phyloP scores from a whole-genome alignment of 139 green algal genomes.

The Closterium sp. region DNA sequence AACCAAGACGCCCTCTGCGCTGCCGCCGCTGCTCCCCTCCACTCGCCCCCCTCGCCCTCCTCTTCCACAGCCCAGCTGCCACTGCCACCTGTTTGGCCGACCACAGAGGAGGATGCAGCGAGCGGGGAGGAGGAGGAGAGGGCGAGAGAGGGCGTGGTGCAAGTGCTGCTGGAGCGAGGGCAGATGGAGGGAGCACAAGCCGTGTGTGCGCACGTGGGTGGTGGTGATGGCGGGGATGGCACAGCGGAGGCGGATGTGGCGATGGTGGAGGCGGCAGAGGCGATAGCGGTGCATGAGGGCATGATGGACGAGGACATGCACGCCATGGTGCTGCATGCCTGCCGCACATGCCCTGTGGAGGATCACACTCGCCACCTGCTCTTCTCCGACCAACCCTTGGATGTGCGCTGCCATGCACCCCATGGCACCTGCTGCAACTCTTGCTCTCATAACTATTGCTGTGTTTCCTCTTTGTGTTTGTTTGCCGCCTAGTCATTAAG shows the following conservation, averaged over 20 bases:
- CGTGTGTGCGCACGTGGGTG: neutral
- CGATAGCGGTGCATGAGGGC: neutral
- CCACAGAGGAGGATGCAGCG: neutral
- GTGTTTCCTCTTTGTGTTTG: no score
- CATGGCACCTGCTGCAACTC: no score
- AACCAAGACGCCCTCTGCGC: neutral
- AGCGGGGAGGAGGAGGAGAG: neutral
- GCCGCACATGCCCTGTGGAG: neutral
- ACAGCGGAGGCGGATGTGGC: neutral
- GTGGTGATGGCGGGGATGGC: neutral
- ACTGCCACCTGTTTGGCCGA: neutral
- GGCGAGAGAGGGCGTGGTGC: neutral
- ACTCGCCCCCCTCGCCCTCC: neutral
- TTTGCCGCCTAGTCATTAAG: no score
- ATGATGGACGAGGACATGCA: neutral
- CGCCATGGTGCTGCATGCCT: neutral
- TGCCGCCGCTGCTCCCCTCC: neutral
- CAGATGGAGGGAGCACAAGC: neutral
- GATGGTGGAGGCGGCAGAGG: neutral
- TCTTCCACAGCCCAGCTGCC: neutral
- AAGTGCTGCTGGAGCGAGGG: neutral
- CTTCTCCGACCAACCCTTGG: neutral
- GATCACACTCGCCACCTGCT: neutral
- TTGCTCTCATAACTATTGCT: neutral
- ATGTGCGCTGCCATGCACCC: neutral